Percentiles rank a stretch among this genome's conserved stretches.
These are phyloP conservation scores for Nemania sp. DNA, from an alignment of 2,329 filamentous ascomycete genomes.

Conservation along the genomic window DNA sequence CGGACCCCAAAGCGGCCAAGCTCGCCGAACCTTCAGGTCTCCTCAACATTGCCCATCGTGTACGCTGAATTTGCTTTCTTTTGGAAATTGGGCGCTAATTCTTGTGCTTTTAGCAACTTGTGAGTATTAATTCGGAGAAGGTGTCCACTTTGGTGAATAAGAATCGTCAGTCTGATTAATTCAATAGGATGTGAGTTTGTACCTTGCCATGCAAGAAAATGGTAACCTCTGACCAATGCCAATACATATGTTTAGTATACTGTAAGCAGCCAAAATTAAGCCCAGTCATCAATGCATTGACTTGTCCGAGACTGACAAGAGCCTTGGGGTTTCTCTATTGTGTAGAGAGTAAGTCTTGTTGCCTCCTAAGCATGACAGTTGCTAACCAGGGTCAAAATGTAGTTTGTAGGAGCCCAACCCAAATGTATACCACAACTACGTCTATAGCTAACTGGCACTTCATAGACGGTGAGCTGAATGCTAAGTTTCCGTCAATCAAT, in stretches of 20 bases:
- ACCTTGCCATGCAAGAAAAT: neutral
- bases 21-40: neutral
- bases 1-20: neutral
- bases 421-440: neutral
- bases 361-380: neutral
- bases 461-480: conserved; percentile 2
- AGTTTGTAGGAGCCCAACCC: neutral
- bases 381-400: neutral
- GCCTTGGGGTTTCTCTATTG: neutral
- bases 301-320: neutral
- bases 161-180: neutral
- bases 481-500: neutral
- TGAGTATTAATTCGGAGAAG: neutral
- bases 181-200: conserved; percentile 1
- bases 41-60: neutral
- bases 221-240: neutral
- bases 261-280: neutral
- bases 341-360: neutral
- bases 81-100: neutral
- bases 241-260: conserved; percentile 3
- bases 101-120: neutral
- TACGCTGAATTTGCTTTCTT: neutral
- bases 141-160: neutral
- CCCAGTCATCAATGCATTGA: neutral
- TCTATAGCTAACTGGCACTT: neutral